Base-by-base conservation (phyloP, 805 yeast genomes). In the Cyberlindnera veronae region DNA sequence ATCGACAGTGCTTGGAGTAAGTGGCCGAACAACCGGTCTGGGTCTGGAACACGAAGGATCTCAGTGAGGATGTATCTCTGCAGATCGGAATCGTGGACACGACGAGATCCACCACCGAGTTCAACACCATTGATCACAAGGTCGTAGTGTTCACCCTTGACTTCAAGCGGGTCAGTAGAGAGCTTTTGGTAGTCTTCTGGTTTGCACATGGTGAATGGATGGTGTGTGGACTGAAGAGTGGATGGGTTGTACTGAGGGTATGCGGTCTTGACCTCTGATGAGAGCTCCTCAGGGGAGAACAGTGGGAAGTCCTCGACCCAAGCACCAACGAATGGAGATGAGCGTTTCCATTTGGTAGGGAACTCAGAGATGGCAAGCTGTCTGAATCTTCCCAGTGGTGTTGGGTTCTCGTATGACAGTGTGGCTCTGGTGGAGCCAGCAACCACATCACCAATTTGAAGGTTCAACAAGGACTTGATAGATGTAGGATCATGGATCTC, bases 231-330 rank as follows among this genome's bases (percentile, higher is more conserved):
- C 29, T 73, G 78, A 35, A 69, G 71, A 9, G 58, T 51, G 1
- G 51, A 39, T 28, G 47, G 58, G 53, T 77, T 74, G 57, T 88
- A 91, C 2, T 35, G 48, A 2, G 97, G 96, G 51, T 76, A 87
- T 2, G 61, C 70, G 3, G 37, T 39, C 10, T 49, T 56, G 4
- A 36, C 16, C n/a, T 38, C 34, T 0, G 46, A 29, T 8, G 50
- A 56, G 1, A 51, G 34, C 47, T 82, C 90, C 5, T 63, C 56
- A 0, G 99, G 99, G 43, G 81, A 82, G 62, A 93, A 93, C 11
- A 93, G 67, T 1, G 99, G 99, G 66, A 93, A 93, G 42, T 87
- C 85, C n/a, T 79, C 81, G 10, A 93, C 81, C 99, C 99, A 93
- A 1, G 78, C 61, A 0, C 79, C 89, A 3, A 81, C 82, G 57